These are phyloP conservation scores for Cryphonectria japonica DNA, from an alignment of 2,329 filamentous ascomycete species.

Conservation along the genomic window DNA sequence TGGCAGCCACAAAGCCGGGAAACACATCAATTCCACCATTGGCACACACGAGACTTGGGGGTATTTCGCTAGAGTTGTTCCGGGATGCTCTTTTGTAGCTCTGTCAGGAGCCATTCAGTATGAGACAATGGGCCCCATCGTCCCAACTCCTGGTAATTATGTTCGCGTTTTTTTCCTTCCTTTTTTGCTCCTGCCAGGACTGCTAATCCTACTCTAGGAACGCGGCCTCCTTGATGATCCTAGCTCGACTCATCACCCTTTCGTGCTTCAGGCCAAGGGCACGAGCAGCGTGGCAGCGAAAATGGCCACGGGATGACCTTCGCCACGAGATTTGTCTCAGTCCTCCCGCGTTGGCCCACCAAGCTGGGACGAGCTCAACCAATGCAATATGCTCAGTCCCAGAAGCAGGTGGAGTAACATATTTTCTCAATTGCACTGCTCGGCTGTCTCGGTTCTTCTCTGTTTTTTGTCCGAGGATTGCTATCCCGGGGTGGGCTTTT, in stretches of 20 bases:
- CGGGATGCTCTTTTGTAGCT: not conserved
- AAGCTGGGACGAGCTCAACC: not conserved
- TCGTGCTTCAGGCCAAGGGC: not conserved
- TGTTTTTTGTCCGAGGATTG: not conserved
- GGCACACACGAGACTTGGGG: not conserved
- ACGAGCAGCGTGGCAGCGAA: not conserved
- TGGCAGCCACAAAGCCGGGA: not conserved
- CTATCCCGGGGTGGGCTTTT: not conserved
- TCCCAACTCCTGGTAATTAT: not conserved
- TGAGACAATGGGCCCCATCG: not conserved
- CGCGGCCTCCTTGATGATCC: not conserved
- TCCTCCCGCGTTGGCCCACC: not conserved
- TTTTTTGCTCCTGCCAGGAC: not conserved
- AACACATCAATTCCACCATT: not conserved
- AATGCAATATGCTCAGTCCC: not conserved
- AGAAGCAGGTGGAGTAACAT: not conserved
- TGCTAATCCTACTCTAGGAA: not conserved
- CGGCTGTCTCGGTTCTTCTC: not conserved
- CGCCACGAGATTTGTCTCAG: not conserved
- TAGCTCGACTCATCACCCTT: not conserved
- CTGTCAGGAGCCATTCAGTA: not conserved
- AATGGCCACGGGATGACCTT: not conserved
- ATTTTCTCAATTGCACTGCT: not conserved
- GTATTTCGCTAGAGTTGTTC: too few species aligned
- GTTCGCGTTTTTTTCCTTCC: not conserved